Evolutionary conservation across 164 flowering plant species (phyloP), one percentile per base, ranked within the genome.

Genomic region (Cinnamomum micranthum): DNA sequence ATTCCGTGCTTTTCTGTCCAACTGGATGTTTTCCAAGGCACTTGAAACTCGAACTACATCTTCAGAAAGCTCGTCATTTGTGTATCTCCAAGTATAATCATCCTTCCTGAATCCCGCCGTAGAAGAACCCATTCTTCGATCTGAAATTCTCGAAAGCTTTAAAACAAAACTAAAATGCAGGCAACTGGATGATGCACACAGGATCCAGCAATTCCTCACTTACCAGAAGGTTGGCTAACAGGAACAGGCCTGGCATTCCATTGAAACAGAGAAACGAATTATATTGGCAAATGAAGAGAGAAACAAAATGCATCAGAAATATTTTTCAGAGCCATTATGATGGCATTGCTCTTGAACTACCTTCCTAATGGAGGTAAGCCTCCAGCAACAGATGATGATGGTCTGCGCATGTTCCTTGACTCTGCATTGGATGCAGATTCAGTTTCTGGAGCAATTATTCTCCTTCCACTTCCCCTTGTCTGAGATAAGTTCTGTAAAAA

Each of bases 311-410:
- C 67, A 65, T 59, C 27, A 50, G 6, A 10, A 28, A 28, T n/a
- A 69, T n/a, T 23, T 62, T 15, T 15, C 17, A 55, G 60, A 55
- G 17, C 17, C 60, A 55, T 17, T 52, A 25, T 25, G 47, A 27
- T 31, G 58, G 23, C 23, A 60, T 31, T 13, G 23, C 50, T 52
- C 25, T 23, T 20, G 2, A 23, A 59, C 58, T 72, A 93, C 99
- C 99, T 92, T 87, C 93, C 93, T n/a, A 91, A 68, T 65, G 97
- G 97, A 84, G 99, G 97, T 77, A 95, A 81, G 47, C 98, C 97
- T 73, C 97, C 94, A 73, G 92, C 91, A 84, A 90, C 87, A 74
- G 97, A 86, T 64, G 78, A 70, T 55, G 97, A 88, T 11, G 97
- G 84, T 77, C 92, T 87, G 12, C 97, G 82, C 27, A 50, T 74